Evolutionary conservation across 495 filamentous ascomycete genomes (phyloP).

Genomic region (Clavariopsis aquatica): DNA sequence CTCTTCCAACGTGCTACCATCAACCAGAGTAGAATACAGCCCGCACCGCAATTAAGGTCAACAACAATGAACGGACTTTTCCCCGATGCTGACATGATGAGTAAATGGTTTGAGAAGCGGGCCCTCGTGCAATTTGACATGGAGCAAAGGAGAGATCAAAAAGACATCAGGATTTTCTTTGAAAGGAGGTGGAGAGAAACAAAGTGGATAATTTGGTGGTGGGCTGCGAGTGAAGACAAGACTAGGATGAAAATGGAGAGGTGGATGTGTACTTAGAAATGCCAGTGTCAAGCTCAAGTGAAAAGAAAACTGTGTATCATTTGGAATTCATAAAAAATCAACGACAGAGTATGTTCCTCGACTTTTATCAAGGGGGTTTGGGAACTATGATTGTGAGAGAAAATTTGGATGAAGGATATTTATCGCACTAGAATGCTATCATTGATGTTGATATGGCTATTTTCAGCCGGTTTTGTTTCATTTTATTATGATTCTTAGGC

Average conservation of each 20-base stretch:
- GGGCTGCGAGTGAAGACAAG: slow-evolving; percentile 23
- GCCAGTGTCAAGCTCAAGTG: too few relatives aligned
- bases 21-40: neutral
- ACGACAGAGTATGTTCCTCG: too few relatives aligned
- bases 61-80: neutral
- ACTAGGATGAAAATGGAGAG: slow-evolving; percentile 27
- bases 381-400: too few relatives aligned
- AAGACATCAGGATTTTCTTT: slow-evolving; percentile 5
- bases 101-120: neutral
- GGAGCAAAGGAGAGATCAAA: neutral
- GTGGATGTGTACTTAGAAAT: neutral
- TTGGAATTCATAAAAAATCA: too few relatives aligned
- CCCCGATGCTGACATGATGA: neutral
- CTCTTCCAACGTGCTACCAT: slow-evolving; percentile 19
- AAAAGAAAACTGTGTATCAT: too few relatives aligned
- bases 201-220: slow-evolving; percentile 25
- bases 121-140: neutral
- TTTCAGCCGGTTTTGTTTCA: too few relatives aligned
- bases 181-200: slow-evolving; percentile 4
- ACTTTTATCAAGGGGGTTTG: too few relatives aligned
- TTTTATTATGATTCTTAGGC: too few relatives aligned
- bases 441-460: too few relatives aligned
- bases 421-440: too few relatives aligned
- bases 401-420: too few relatives aligned
- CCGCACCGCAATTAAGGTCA: neutral